phyloP scores from a whole-genome alignment of 176 grass and related monocot species.

The Aegilops longissima region DNA sequence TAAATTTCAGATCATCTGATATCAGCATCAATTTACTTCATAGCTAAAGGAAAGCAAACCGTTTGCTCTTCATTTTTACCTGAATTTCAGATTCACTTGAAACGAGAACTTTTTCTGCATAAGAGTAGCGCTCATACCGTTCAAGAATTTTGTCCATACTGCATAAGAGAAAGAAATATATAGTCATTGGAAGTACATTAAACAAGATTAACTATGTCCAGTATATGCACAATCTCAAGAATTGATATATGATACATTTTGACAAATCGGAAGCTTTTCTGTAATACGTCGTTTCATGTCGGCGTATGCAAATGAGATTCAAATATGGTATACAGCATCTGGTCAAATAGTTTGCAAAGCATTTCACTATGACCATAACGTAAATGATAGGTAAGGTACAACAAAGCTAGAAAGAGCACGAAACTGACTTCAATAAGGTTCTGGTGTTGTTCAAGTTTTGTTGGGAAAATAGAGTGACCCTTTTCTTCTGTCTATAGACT shows the following conservation, averaged over 20 bases:
- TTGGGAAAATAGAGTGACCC: background rate
- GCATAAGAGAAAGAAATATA: slow-evolving; percentile 17
- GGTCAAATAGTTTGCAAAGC: background rate
- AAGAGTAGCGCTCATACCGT: slow-evolving; percentile 73
- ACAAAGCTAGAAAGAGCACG: background rate
- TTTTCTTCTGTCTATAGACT: background rate
- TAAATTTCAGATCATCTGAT: background rate
- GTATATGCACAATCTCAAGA: background rate
- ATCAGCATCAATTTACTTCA: background rate
- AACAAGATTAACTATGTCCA: background rate
- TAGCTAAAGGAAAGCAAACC: background rate
- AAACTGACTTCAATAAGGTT: background rate
- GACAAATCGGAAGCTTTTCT: background rate
- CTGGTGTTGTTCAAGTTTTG: background rate
- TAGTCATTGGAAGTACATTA: background rate
- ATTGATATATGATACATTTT: background rate
- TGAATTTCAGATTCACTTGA: slow-evolving; percentile 64
- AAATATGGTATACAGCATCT: background rate
- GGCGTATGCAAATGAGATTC: background rate
- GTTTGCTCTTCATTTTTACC: slow-evolving; percentile 29
- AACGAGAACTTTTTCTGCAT: slow-evolving; percentile 60
- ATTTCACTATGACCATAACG: background rate
- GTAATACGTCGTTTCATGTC: background rate
- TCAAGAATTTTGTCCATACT: slow-evolving; percentile 96
- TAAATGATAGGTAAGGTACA: background rate